Conservation (phyloP, 2,329 filamentous ascomycete species). For the Pseudocercospora pini-densiflorae region DNA sequence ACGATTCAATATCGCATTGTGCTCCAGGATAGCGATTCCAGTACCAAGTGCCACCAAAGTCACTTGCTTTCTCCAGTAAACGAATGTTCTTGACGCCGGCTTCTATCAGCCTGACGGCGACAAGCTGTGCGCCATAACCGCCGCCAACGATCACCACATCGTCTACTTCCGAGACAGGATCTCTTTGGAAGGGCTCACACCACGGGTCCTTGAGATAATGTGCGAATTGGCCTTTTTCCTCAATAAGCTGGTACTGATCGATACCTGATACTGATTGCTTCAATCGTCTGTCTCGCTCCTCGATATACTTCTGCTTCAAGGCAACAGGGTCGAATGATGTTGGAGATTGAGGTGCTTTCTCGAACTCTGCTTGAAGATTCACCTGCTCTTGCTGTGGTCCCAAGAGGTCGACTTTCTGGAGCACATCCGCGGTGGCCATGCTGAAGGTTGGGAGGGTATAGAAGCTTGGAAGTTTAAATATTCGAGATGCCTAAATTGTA, state of each 20-base stretch:
- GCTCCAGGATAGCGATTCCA: conserved; percentile 49
- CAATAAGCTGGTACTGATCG: conserved; percentile 29
- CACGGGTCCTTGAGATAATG: conserved; percentile 28
- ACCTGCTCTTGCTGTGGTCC: conserved; percentile 26
- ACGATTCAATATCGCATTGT: conserved; percentile 53
- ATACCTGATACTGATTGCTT: conserved; percentile 24
- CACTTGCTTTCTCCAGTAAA: conserved; percentile 30
- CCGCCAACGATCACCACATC: conserved; percentile 30
- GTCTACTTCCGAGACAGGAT: conserved; percentile 24
- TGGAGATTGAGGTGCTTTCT: conserved; percentile 19
- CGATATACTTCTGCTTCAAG: conserved; percentile 29
- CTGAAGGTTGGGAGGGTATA: neutral
- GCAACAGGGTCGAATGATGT: conserved; percentile 26
- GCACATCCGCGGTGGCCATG: conserved; percentile 29
- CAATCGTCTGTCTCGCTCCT: conserved; percentile 29
- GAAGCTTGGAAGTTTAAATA: neutral
- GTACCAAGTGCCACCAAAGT: conserved; percentile 49
- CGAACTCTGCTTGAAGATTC: conserved; percentile 26
- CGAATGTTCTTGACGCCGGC: conserved; percentile 29
- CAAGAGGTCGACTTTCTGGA: conserved; percentile 24
- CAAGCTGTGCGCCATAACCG: conserved; percentile 30
- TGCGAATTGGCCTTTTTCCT: conserved; percentile 25
- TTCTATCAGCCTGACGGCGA: conserved; percentile 30
- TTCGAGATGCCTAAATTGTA: neutral
- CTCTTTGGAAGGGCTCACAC: conserved; percentile 24